phyloP scores from a whole-genome alignment of 331 rosid species.

The Pyrus hybrid region DNA sequence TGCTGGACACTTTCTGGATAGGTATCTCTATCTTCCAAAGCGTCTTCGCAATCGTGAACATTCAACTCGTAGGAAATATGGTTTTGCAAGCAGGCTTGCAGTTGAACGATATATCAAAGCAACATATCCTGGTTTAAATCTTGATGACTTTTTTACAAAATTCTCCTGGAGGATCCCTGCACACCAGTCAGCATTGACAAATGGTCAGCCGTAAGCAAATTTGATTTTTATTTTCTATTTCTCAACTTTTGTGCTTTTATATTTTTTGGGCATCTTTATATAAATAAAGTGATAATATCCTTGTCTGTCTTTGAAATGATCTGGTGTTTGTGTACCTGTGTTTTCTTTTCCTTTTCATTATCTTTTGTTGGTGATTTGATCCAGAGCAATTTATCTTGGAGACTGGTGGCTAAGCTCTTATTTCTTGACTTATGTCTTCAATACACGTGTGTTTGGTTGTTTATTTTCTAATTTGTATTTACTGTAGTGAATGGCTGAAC shows the following conservation, averaged over 20 bases:
- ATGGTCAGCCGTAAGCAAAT: conserved; percentile 29
- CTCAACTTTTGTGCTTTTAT: neutral
- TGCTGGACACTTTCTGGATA: conserved; percentile 56
- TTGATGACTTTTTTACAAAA: conserved; percentile 48
- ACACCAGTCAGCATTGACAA: conserved; percentile 4
- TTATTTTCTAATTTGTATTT: neutral
- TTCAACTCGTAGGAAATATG: conserved; percentile 9
- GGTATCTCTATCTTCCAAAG: conserved; percentile 67
- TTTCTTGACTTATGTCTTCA: neutral
- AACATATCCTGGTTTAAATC: conserved; percentile 34
- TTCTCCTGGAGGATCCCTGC: conserved; percentile 84
- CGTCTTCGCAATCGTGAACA: conserved; percentile 13
- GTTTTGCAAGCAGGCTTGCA: conserved; percentile 71
- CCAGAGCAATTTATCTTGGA: neutral
- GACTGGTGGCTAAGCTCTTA: neutral
- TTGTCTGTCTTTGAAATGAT: neutral
- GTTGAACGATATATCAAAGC: conserved; percentile 47
- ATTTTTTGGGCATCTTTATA: neutral
- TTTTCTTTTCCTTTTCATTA: neutral
- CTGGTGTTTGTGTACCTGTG: neutral
- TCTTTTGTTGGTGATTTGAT: neutral
- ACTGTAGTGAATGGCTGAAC: neutral
- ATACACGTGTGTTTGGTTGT: neutral
- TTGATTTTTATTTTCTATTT: neutral
- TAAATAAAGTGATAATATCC: neutral